Base-by-base conservation (phyloP, 441 rosid species). In the Gossypium lobatum region DNA sequence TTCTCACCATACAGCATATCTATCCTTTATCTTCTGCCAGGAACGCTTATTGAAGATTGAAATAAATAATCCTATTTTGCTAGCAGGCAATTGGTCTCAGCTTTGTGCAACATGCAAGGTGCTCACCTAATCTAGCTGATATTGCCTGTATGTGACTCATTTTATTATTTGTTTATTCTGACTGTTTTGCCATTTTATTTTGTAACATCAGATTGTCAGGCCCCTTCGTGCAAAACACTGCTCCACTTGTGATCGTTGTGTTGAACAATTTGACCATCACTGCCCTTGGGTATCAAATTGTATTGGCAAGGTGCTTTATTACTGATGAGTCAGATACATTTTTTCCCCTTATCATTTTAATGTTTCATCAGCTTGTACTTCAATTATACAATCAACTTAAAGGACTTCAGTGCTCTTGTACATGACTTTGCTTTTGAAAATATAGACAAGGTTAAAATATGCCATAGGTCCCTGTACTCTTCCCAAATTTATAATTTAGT, bases 81-180 rank as follows among this genome's bases (percentile, higher is more conserved):
- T 93, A 63, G 87, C 95, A 80, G 98, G 99, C 74, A 96, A 92
- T 80, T 96, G 99, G 98, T 86, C 97, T 78, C 99, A 86, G 87
- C 98, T 93, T 68, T 96, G 99, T 84, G 89, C 98, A 50, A 93
- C 99, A 55, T 96, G 99, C 98, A 96, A 96, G 96, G 98, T 96
- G 80, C 71, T 55, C 37, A 42, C 64, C 26, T 57, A 21, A 54
- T 77, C 74, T 67, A 25, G 53, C 59, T 60, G 65, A 8, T 46
- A 63, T 67, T 45, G 57, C 72, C 9, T 62, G 4, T 53, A 17
- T 31, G 57, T 14, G 48, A 53, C 66, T 71, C 75, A 63, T 68
- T 60, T 25, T 42, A 0, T 54, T 60, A 67, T 73, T 25, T 37
- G 39, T 73, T 37, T 76, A 21, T 60, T 59, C 45, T 73, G 50